A percentile compares a stretch with the other conserved stretches of the same genome.
Conservation (phyloP, 805 yeast species). For the Starmerella lactis-condensi region DNA sequence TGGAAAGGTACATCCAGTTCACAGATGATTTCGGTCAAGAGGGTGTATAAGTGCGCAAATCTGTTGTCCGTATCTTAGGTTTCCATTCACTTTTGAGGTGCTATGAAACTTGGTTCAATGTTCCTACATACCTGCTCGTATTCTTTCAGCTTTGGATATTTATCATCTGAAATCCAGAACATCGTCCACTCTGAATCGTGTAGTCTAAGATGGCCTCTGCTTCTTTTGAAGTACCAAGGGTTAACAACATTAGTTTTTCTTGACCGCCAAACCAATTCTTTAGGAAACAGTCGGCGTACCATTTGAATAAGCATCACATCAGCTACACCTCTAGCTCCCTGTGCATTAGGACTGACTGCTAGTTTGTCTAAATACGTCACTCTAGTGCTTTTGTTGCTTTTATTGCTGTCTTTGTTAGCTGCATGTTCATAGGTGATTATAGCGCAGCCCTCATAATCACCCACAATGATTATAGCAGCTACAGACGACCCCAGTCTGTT, state of each 20-base stretch:
- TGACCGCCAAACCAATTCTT: constrained; percentile 79
- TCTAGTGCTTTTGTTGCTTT: constrained; percentile 58
- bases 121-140: constrained; percentile 36
- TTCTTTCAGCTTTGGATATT: constrained; percentile 26
- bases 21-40: constrained; percentile 95
- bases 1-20: constrained; percentile 65
- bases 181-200: constrained; percentile 26
- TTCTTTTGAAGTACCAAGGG: constrained; percentile 92
- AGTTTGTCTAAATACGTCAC: constrained; percentile 83
- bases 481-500: constrained; percentile 43
- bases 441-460: constrained; percentile 92
- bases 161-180: constrained; percentile 28
- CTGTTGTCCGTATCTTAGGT: background rate
- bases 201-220: constrained; percentile 45
- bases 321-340: constrained; percentile 86
- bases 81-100: too few relatives aligned
- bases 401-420: constrained; percentile 92
- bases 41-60: constrained; percentile 33
- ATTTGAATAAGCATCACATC: constrained; percentile 79
- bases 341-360: constrained; percentile 67
- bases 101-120: constrained; percentile 46
- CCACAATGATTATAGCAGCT: constrained; percentile 68
- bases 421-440: constrained; percentile 83
- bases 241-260: constrained; percentile 74
- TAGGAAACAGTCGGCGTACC: constrained; percentile 41